These are phyloP conservation scores for Kodamaea jinghongensis DNA, from an alignment of 805 yeast genomes.

Conservation along the genomic window DNA sequence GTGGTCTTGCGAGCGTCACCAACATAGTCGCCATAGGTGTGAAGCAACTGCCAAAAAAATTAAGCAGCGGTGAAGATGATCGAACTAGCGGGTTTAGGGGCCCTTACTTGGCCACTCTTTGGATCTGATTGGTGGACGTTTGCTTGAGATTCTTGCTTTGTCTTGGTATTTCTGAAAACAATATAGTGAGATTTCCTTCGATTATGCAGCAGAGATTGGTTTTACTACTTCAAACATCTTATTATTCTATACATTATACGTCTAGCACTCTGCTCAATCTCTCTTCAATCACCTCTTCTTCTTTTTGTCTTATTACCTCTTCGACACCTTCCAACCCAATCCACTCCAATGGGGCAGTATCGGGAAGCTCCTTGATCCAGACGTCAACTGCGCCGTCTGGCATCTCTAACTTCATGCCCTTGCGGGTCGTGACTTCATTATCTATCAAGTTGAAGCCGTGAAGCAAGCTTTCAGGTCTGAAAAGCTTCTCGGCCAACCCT, in stretches of 20 bases:
- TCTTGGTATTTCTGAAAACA: too few relatives aligned
- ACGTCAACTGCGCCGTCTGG: constrained; percentile 47
- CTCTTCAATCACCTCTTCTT: constrained; percentile 13
- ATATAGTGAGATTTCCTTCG: too few relatives aligned
- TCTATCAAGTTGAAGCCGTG: constrained; percentile 41
- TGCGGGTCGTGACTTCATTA: constrained; percentile 17
- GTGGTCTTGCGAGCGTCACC: too few relatives aligned
- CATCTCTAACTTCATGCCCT: constrained; percentile 22
- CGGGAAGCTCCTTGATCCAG: constrained; percentile 59
- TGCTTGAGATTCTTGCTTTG: too few relatives aligned
- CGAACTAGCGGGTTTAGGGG: too few relatives aligned
- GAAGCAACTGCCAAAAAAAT: too few relatives aligned
- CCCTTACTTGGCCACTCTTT: too few relatives aligned
- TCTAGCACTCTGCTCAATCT: not conserved
- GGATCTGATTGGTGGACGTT: too few relatives aligned
- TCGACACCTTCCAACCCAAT: constrained; percentile 49
- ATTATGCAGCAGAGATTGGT: too few relatives aligned
- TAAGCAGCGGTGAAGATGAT: too few relatives aligned
- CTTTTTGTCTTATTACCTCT: constrained; percentile 22
- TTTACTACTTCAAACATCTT: too few relatives aligned
- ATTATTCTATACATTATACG: not conserved
- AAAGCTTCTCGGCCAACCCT: constrained; percentile 35
- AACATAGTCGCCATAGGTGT: too few relatives aligned
- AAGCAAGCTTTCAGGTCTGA: constrained; percentile 39
- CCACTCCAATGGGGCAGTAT: constrained; percentile 52